phyloP scores from a whole-genome alignment of 768 basidiomycete genomes.

The Chalciporus sphaerocephalus region DNA sequence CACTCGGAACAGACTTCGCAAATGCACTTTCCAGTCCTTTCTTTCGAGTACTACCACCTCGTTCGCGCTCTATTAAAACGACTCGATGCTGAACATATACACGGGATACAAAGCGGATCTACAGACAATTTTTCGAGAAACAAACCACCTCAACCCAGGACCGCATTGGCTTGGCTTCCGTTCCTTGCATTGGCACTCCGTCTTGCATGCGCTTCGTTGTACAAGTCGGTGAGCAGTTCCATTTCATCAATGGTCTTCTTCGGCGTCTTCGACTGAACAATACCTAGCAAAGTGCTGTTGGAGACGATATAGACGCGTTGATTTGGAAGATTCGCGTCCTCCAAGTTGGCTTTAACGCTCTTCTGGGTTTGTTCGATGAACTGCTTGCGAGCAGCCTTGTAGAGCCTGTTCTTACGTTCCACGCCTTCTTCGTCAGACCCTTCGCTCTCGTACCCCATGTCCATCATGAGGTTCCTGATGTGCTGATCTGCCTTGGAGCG shows the following conservation, averaged over 20 bases:
- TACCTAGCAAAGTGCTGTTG: constrained; percentile 9
- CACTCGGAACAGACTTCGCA: no score
- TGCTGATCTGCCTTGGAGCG: constrained; percentile 37
- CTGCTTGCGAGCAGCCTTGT: constrained; percentile 14
- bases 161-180: neutral
- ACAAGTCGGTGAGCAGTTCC: constrained; percentile 10
- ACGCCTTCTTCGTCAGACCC: constrained; percentile 13
- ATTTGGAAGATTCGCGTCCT: constrained; percentile 16
- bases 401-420: constrained; percentile 3
- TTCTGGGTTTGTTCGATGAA: constrained; percentile 21
- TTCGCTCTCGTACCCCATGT: constrained; percentile 21
- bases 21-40: no score
- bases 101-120: neutral
- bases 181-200: neutral
- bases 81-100: neutral
- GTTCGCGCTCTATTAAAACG: no score
- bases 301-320: constrained; percentile 29
- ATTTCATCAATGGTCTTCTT: constrained; percentile 15
- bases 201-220: constrained; percentile 6
- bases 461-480: constrained; percentile 22
- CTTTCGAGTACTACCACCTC: neutral
- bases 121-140: neutral
- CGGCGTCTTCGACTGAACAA: constrained; percentile 10
- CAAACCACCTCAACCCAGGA: neutral
- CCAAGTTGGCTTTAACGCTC: constrained; percentile 17